phyloP scores from a whole-genome alignment of 1,284 basidiomycete species.

The Xerocomus nothofagi region DNA sequence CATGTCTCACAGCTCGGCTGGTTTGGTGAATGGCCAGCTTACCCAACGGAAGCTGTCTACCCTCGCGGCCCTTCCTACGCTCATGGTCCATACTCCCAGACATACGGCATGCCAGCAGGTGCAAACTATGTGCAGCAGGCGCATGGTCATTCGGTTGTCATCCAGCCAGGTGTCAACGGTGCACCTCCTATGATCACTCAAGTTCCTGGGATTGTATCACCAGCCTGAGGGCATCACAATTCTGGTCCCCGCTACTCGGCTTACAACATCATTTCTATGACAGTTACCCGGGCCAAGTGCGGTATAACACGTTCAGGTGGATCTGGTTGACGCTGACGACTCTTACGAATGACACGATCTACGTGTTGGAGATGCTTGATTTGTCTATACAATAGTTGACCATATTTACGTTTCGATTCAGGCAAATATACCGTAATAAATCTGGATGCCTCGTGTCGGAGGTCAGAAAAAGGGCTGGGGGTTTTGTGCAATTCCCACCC shows the following conservation, averaged over 20 bases:
- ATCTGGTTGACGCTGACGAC: slow-evolving; percentile 12
- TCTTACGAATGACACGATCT: slow-evolving; percentile 11
- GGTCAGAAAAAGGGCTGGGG: slow-evolving; percentile 26
- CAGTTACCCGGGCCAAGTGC: neutral
- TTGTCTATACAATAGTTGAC: slow-evolving; percentile 14
- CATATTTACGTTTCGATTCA: slow-evolving; percentile 16
- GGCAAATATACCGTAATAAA: slow-evolving; percentile 9
- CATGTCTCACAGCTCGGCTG: slow-evolving; percentile 52
- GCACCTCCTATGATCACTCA: slow-evolving; percentile 61
- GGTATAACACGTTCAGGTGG: neutral
- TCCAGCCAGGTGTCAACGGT: slow-evolving; percentile 66
- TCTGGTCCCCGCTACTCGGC: neutral
- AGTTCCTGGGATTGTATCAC: slow-evolving; percentile 48
- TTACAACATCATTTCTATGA: neutral
- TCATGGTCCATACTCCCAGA: slow-evolving; percentile 25
- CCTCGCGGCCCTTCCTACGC: slow-evolving; percentile 19
- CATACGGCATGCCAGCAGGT: slow-evolving; percentile 26
- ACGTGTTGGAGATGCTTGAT: neutral
- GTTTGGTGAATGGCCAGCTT: slow-evolving; percentile 51
- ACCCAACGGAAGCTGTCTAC: slow-evolving; percentile 30
- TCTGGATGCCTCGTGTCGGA: slow-evolving; percentile 29
- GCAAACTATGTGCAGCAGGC: slow-evolving; percentile 43
- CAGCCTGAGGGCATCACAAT: slow-evolving; percentile 16
- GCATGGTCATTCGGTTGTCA: slow-evolving; percentile 66
- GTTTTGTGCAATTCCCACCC: slow-evolving; percentile 30